Base-by-base conservation (phyloP, 306 rosid genomes). In the Aeschynomene evenia region DNA sequence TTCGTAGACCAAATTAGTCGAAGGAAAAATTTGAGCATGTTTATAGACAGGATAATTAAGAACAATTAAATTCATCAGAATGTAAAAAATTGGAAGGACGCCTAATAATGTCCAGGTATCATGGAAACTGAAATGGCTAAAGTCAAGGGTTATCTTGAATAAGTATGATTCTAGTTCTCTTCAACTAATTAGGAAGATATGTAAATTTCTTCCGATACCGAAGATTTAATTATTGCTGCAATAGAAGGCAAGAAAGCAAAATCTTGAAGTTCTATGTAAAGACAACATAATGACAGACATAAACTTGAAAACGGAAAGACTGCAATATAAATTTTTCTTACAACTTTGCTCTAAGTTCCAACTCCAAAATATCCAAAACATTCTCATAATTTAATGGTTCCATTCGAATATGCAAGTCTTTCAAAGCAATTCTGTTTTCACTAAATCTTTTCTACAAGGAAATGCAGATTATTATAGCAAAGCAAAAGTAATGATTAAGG, bases 171-270 rank as follows among this genome's bases (percentile, higher is more conserved):
- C 21, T 15, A 70, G 46, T n/a, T 33, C 21, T 50, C 24, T 28
- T 22, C 48, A 70, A 46, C 67, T 11, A 21, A 60, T 7, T 18
- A 13, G 52, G 26, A 60, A 61, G 21, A 48, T 53, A 16, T 22
- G 58, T 14, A 22, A 33, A 54, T n/a, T 26, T 31, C 21, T 40
- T 26, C 16, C 15, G 18, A 42, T 9, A 22, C 22, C 9, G 20
- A 33, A 54, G 31, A 31, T 53, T 54, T 58, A 13, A 23, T 42
- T 23, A 52, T 52, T 24, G 52, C 33, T 28, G 53, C 66, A 61
- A 42, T 19, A 29, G 40, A 63, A 46, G 70, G 46, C 67, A 77
- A 71, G 73, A 63, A 63, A 49, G 51, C 14, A 14, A 55, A 63
- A 39, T 24, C 34, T 59, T 23, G 9, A 12, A 62, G 71, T 22